Evolutionary conservation across 2,329 filamentous ascomycete species (phyloP).

Genomic region (Sclerotiophoma versabilis): DNA sequence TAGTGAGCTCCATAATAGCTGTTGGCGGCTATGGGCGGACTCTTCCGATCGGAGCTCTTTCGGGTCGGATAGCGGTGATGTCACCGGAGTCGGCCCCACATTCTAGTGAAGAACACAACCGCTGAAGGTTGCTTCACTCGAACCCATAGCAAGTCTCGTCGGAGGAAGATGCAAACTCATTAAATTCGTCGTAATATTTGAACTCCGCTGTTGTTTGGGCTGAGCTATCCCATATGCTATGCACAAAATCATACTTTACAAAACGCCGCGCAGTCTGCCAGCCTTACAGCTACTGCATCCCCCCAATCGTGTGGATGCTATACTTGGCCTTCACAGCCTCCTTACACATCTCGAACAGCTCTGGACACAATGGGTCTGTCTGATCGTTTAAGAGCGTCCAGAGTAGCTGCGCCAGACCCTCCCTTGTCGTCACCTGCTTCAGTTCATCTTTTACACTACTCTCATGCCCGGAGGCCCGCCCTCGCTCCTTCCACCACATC

Average conservation of each 20-base stretch:
- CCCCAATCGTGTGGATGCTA: constrained; percentile 14
- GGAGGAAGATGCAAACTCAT: too few relatives aligned
- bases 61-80: constrained; percentile 17
- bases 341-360: constrained; percentile 22
- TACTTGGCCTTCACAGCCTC: constrained; percentile 32
- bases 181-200: not conserved
- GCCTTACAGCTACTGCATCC: constrained; percentile 1
- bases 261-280: constrained; percentile 2
- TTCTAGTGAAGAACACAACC: not conserved
- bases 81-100: constrained; percentile 6
- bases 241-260: not conserved
- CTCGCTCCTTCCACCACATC: constrained; percentile 22
- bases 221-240: not conserved
- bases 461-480: constrained; percentile 8
- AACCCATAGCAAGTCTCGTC: not conserved
- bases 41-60: constrained; percentile 26
- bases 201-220: not conserved
- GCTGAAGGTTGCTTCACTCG: not conserved
- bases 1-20: constrained; percentile 7
- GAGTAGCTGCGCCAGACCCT: constrained; percentile 35
- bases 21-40: constrained; percentile 13
- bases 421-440: constrained; percentile 32
- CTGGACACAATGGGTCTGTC: constrained; percentile 16
- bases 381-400: constrained; percentile 32
- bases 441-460: constrained; percentile 18